Percentiles rank a stretch among this genome's conserved stretches.
These are phyloP conservation scores for Cicer arietinum DNA, from an alignment of 306 rosid species.

Conservation along the genomic window DNA sequence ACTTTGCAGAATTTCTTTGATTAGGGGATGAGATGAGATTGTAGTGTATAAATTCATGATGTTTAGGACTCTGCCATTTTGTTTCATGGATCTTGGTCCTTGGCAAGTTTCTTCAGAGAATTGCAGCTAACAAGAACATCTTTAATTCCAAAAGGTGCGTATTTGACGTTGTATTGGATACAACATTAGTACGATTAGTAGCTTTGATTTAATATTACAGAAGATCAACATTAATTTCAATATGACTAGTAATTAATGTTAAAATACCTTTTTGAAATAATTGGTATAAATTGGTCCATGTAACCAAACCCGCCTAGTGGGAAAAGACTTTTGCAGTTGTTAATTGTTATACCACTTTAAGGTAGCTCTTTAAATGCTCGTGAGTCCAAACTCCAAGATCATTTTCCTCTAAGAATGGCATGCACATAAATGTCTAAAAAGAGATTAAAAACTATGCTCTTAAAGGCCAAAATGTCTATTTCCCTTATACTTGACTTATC, in stretches of 20 bases:
- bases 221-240: neutral
- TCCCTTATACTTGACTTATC: neutral
- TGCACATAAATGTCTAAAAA: neutral
- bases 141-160: neutral
- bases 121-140: too few species aligned
- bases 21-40: too few species aligned
- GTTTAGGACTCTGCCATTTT: too few species aligned
- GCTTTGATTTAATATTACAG: slow-evolving; percentile 1
- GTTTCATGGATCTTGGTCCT: too few species aligned
- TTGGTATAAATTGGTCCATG: neutral
- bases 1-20: too few species aligned
- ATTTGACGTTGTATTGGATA: neutral
- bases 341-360: neutral
- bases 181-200: neutral
- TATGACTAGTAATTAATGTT: neutral
- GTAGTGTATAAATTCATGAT: too few species aligned
- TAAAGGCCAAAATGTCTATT: neutral
- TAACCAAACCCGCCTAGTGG: neutral
- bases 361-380: too few species aligned
- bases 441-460: neutral
- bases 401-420: neutral
- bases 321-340: neutral
- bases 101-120: too few species aligned
- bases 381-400: neutral
- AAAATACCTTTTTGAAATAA: neutral